Evolutionary conservation across 2,329 filamentous ascomycete genomes (phyloP), one percentile per base, ranked within the genome.

Genomic region (Cordyceps militaris): DNA sequence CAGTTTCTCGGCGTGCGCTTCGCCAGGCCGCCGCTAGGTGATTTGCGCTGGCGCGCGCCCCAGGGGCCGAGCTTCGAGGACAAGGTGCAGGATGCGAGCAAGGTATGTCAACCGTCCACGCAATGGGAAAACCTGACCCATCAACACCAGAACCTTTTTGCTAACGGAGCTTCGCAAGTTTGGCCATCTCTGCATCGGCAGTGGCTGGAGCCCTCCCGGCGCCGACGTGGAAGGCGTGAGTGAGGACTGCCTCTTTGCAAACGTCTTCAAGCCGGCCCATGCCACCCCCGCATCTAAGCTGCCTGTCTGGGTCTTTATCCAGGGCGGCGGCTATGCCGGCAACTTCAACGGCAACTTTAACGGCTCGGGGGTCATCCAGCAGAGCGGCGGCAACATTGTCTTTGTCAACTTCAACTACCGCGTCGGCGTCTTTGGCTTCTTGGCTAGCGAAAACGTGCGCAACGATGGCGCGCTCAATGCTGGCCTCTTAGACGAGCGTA

Each of bases 351-450:
- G 72, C 14, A 78, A 80, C 66, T 79, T 74, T 66, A 79, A 82
- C 65, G 79, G 78, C 32, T 73, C 74, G 0, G 69, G 72, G 24
- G 70, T 80, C 3, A 71, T 82, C 24, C 66, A 72, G 28, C 66
- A 66, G 61, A 80, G 79, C 0, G 71, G 67, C 14, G 63, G 71
- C 26, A 74, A 72, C 60, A 71, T 85, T 49, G 70, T 86, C 14
- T 75, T 81, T 56, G 81, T 85, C 50, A 80, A 80, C 63, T 84
- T 85, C 66, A 83, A 84, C 68, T 86, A 86, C 64, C 78, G 85
- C 7, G 80, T 88, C 7, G 83, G 83, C 0, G 70, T 81, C 0
- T 80, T 80, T 63, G 85, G 85, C 0, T 88, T 87, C 62, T 73
- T 88, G 1, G 79, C 82, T 0, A 78, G 82, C 48, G 76, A 82